A percentile compares a stretch with the other conserved stretches of the same genome.
Conservation (phyloP, 768 basidiomycete genomes). For the Hirschioporus abietinus region DNA sequence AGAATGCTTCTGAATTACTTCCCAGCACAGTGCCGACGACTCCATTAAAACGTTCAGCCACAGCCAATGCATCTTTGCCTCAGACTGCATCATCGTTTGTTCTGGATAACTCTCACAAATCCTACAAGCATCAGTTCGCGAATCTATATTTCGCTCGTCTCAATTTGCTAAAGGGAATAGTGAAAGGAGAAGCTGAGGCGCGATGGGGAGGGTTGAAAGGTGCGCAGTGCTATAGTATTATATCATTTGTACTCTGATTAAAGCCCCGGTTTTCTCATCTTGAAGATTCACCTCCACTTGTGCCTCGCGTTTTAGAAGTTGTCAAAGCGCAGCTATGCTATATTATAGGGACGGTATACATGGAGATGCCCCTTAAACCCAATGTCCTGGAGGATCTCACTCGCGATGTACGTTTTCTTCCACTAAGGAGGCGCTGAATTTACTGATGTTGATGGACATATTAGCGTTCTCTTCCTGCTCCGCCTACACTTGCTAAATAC, state of each 20-base stretch:
- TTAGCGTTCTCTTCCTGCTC: slow-evolving; percentile 86
- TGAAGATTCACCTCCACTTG: slow-evolving; percentile 60
- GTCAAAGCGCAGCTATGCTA: slow-evolving; percentile 81
- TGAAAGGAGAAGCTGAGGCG: slow-evolving; percentile 42
- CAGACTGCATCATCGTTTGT: slow-evolving; percentile 33
- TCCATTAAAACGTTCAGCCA: slow-evolving; percentile 24
- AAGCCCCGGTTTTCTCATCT: background rate
- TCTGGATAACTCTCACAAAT: slow-evolving; percentile 38
- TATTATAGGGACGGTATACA: slow-evolving; percentile 91
- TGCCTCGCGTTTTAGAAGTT: slow-evolving; percentile 85
- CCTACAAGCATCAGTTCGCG: slow-evolving; percentile 66
- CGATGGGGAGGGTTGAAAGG: slow-evolving; percentile 47
- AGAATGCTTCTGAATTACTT: background rate
- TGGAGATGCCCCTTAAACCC: slow-evolving; percentile 98
- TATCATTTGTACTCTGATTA: background rate
- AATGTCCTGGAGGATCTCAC: slow-evolving; percentile 96
- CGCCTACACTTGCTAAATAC: slow-evolving; percentile 70
- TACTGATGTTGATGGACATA: slow-evolving; percentile 6
- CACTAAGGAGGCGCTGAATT: slow-evolving; percentile 7
- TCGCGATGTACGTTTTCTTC: slow-evolving; percentile 62
- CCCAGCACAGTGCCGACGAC: slow-evolving; percentile 19
- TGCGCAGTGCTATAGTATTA: slow-evolving; percentile 15
- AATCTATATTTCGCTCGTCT: slow-evolving; percentile 68
- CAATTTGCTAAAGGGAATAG: slow-evolving; percentile 39
- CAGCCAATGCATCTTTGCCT: slow-evolving; percentile 21